Evolutionary conservation across 768 basidiomycete species (phyloP), one percentile per base, ranked within the genome.

Genomic region (Saitozyma sp.): DNA sequence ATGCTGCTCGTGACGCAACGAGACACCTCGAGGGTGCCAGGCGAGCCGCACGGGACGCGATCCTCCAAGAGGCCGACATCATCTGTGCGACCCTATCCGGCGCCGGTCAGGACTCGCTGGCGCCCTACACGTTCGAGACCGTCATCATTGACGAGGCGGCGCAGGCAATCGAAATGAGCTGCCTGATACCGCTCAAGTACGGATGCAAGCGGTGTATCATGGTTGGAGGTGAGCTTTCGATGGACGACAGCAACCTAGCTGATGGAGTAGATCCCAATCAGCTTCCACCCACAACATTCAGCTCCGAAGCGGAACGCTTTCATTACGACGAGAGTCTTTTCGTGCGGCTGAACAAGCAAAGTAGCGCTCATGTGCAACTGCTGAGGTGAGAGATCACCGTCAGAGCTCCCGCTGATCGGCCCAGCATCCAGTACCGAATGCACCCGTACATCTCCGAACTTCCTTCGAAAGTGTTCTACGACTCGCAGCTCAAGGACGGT

Each of bases 371-470:
- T 17, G 90, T 95, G 46, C 92, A 97, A 79, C 83, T 99, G 0
- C 81, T 99, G 51, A 95, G 91, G 93, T 90, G 68, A 62, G 29
- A 82, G 66, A 8, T 29, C 37, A 9, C 41, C 52, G 1, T 50
- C 10, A 20, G 17, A 19, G 38, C n/a, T 11, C 13, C n/a, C 0
- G 17, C 57, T 52, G 13, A 50, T 9, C 29, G n/a, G 20, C 38
- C 62, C 62, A 97, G 95, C 69, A 98, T 99, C 48, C 96, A 99
- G 81, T 99, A 99, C 76, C 94, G 96, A 67, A 99, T 99, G 96
- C 94, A 99, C 75, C 95, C 95, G 1, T 88, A 91, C 56, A 97
- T 98, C 74, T 95, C 92, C 65, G 83, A 83, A 55, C 84, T 99
- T 16, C 96, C 96, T 0, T 96, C 93, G 62, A 84, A 83, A 51